Conservation (phyloP, 1,284 basidiomycete species). For the Malassezia furfur region DNA sequence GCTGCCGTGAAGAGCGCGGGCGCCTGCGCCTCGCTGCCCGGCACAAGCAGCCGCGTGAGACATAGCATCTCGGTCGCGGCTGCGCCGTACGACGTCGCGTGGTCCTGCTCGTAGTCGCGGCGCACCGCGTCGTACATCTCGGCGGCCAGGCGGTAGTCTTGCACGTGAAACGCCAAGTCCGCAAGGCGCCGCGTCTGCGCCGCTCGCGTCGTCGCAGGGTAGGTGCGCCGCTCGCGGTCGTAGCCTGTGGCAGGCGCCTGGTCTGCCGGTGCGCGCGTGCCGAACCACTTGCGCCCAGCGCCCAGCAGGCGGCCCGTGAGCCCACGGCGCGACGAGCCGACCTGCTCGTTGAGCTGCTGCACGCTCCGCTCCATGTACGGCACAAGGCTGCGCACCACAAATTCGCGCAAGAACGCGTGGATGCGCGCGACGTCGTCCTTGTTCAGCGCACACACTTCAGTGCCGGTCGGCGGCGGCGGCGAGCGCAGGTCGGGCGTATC, state of each 20-base stretch:
- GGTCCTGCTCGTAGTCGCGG: constrained; percentile 45
- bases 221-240: constrained; percentile 36
- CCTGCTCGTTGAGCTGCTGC: constrained; percentile 83
- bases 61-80: constrained; percentile 30
- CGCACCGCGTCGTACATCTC: constrained; percentile 74
- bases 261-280: constrained; percentile 12
- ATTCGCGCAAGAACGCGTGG: constrained; percentile 74
- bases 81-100: constrained; percentile 32
- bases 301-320: constrained; percentile 68
- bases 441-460: constrained; percentile 50
- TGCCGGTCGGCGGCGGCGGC: background rate
- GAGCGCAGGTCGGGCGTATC: background rate
- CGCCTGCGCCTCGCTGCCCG: background rate
- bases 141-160: constrained; percentile 76
- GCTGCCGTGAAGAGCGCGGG: constrained; percentile 2
- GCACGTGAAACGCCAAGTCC: constrained; percentile 85
- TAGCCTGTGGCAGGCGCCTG: constrained; percentile 40
- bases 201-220: constrained; percentile 51
- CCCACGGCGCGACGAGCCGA: constrained; percentile 69
- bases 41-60: background rate
- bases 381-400: constrained; percentile 77
- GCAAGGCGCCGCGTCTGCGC: constrained; percentile 61
- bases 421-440: constrained; percentile 71
- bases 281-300: constrained; percentile 54
- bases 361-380: constrained; percentile 95